phyloP scores from a whole-genome alignment of 352 stramenopile genomes.

The Globisporangium perplexum region DNA sequence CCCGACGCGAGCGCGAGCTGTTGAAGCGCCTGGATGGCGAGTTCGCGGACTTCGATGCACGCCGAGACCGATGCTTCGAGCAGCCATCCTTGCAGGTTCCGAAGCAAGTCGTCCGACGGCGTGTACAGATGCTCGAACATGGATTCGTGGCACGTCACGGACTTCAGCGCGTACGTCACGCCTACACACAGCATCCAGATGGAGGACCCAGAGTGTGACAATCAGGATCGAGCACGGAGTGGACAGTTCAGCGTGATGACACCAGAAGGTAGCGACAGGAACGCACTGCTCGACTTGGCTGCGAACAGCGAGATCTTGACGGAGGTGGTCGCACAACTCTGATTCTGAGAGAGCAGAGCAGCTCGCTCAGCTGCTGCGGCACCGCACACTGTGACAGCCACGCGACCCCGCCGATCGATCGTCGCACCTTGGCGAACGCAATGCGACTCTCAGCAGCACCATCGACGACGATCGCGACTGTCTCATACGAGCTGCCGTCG shows the following conservation, averaged over 20 bases:
- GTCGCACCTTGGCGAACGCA: conserved; percentile 42
- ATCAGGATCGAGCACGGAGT: neutral
- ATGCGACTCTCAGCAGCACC: conserved; percentile 22
- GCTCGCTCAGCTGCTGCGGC: too few relatives aligned
- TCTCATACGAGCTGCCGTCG: conserved; percentile 40
- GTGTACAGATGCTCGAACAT: conserved; percentile 38
- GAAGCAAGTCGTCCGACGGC: conserved; percentile 39
- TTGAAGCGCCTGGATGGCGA: conserved; percentile 54
- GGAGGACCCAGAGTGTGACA: neutral
- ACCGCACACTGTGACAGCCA: too few relatives aligned
- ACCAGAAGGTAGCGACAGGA: neutral
- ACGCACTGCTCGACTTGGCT: conserved; percentile 19
- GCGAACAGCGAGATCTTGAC: conserved; percentile 47
- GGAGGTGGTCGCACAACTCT: conserved; percentile 27
- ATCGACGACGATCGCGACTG: conserved; percentile 38
- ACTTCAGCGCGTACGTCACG: conserved; percentile 42
- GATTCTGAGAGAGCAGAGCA: conserved; percentile 1
- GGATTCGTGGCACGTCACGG: conserved; percentile 49
- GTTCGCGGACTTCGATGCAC: conserved; percentile 41
- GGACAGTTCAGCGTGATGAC: conserved; percentile 6
- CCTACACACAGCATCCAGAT: conserved; percentile 13
- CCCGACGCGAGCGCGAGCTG: conserved; percentile 64
- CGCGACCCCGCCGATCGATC: neutral
- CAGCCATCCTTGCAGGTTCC: conserved; percentile 66
- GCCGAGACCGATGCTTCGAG: conserved; percentile 48